Base-by-base conservation (phyloP, 345 rosid genomes). In the Pistacia vera region DNA sequence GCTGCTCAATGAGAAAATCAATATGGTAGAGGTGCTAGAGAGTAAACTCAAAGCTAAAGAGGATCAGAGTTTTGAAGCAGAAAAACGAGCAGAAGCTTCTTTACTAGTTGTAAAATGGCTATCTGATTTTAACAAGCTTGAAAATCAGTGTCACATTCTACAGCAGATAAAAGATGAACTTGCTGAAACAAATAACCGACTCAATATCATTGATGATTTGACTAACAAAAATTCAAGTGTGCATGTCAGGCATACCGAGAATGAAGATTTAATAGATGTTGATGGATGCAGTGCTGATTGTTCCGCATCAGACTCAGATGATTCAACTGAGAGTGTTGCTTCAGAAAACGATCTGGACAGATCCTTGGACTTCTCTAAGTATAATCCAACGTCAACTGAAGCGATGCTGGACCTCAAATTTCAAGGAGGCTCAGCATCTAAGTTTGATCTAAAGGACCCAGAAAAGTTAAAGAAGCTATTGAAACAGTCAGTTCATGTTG, bases 261-360 rank as follows among this genome's bases (percentile, higher is more conserved):
- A 85, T 71, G 90, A 79, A 75, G 72, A 77, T 76, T 61, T 61
- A 62, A 81, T 77, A 30, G 89, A 89, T 69, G 81, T 71, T 75
- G 85, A 87, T 78, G 81, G 76, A 52, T 83, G 75, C 85, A 87
- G 85, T 85, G 75, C 84, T 77, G 85, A 82, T 80, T 79, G 76
- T 85, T 90, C 86, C 61, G 79, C 84, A 66, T 89, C 88, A 76
- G 82, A 82, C 75, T 88, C 88, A 77, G 92, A 81, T 59, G 79
- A 71, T 76, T 86, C 88, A 75, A 70, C 70, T 67, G 85, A 78
- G 69, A 89, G 77, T 65, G 71, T 66, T 76, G 76, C 71, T 77
- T 72, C 72, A 41, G 82, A 61, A 56, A 72, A 71, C 52, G 46
- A 77, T 55, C 62, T 77, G 57, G 80, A 65, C 46, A 74, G 38